Base-by-base conservation (phyloP, 2,329 filamentous ascomycete species). In the Diaporthe sp. region DNA sequence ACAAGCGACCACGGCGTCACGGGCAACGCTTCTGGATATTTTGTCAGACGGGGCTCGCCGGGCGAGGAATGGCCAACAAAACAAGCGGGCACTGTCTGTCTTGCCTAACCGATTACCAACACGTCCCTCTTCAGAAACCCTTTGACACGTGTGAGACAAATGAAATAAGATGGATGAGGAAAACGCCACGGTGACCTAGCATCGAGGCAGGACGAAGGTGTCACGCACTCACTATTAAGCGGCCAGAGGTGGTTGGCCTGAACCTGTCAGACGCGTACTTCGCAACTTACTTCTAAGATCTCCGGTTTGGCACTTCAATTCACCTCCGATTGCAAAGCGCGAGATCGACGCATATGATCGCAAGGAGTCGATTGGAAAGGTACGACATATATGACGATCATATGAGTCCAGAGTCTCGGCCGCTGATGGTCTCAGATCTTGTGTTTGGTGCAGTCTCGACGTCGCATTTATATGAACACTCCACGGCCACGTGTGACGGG, bases 111-210 rank as follows among this genome's bases (percentile, higher is more conserved):
- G 55, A 63, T 22, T 56, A 44, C 44, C 51, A 42, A 25, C 39
- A 53, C 63, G 55, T 22, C 30, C 25, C n/a, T 71, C 35, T 22
- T 65, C 17, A 44, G 47, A 30, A 47, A 35, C 19, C n/a, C 25
- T 27, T n/a, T 51, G 37, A 65, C 65, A 71, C 73, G 71, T 70
- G 58, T 73, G 53, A 75, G 73, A 75, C 73, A 68, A 66, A 37
- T 68, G 66, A 73, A 66, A 47, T 68, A 68, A 61, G 51, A 39
- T 68, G 65, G 59, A n/a, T 25, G 37, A 13, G 27, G 30, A 27
- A 30, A 42, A 17, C 47, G 73, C 65, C 71, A 70, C 58, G n/a
- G 13, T 8, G 25, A 51, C 12, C 44, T 30, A 12, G 22, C 32
- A 42, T 19, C 55, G 32, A 30, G n/a, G 27, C 42, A 25, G 5